Base-by-base conservation (phyloP, 1,284 basidiomycete species). In the Takashimella koratensis region DNA sequence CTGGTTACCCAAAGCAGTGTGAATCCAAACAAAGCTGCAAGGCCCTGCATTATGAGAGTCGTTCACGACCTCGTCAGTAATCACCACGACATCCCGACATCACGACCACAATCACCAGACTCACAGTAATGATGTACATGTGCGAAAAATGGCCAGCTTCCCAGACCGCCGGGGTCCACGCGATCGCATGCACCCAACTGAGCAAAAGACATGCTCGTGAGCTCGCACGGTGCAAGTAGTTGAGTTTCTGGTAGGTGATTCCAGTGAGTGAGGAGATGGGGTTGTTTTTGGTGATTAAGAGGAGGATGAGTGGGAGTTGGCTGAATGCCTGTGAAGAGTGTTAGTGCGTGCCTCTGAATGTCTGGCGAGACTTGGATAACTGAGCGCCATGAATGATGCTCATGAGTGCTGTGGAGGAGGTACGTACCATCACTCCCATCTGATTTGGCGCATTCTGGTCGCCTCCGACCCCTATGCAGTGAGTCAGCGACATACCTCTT, bases 1-100 rank as follows among this genome's bases (percentile, higher is more conserved):
- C 79, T 79, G 2, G 79, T 68, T 12, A 78, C 55, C 47, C 76
- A 75, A 5, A 80, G 73, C 45, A 80, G 62, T 0, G 79, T 79
- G 60, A 78, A 77, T 2, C 74, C 55, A 10, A 66, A 58, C 4
- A 74, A 45, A 13, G 68, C 70, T 25, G 66, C 51, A 10, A 62
- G 26, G 4, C 68, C 66, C 66, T 69, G 24, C 4, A 12, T n/a
- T 8, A 36, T n/a, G n/a, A n/a, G n/a, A n/a, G n/a, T n/a, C n/a
- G n/a, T n/a, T n/a, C n/a, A n/a, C n/a, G n/a, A n/a, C n/a, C n/a
- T n/a, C n/a, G n/a, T n/a, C n/a, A n/a, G n/a, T n/a, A n/a, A n/a
- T n/a, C n/a, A n/a, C n/a, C n/a, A n/a, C n/a, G n/a, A n/a, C n/a
- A n/a, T n/a, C n/a, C n/a, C n/a, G n/a, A n/a, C n/a, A n/a, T n/a